Conservation (phyloP, 225 moss, liverwort and hornwort species). For the Pseudoscleropodium purum region DNA sequence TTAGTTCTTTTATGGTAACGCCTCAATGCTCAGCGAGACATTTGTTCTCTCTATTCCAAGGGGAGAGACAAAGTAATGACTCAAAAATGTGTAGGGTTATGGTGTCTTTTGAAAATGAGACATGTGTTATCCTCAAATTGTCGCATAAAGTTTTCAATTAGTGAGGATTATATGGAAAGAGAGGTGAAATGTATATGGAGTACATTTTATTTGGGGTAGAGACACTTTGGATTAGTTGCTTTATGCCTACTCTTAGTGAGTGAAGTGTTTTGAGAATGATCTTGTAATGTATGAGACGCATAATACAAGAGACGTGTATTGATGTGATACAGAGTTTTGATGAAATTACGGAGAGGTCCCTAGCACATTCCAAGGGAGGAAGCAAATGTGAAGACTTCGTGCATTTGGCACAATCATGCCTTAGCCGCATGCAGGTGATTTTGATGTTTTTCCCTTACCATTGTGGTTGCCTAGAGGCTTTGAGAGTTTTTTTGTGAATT, state of each 20-base stretch:
- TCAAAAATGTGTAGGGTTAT: background rate
- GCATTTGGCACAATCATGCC: constrained; percentile 60
- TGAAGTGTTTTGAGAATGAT: background rate
- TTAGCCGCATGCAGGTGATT: constrained; percentile 66
- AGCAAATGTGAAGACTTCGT: constrained; percentile 64
- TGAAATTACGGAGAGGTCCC: constrained; percentile 68
- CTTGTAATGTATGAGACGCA: background rate
- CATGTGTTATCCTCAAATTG: background rate
- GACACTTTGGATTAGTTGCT: background rate
- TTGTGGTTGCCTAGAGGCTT: background rate
- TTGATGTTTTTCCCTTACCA: background rate
- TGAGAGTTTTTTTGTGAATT: background rate
- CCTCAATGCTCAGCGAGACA: background rate
- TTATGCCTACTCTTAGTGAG: background rate
- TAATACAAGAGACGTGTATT: background rate
- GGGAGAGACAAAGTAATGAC: background rate
- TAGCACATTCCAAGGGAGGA: constrained; percentile 41
- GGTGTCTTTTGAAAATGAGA: background rate
- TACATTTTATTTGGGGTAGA: background rate
- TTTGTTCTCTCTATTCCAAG: background rate
- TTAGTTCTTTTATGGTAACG: constrained; percentile 81
- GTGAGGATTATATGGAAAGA: background rate
- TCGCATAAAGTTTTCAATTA: background rate
- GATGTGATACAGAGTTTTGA: constrained; percentile 70
- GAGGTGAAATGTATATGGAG: background rate